Conservation (phyloP, 2,329 filamentous ascomycete genomes). For the Colletotrichum sp. region DNA sequence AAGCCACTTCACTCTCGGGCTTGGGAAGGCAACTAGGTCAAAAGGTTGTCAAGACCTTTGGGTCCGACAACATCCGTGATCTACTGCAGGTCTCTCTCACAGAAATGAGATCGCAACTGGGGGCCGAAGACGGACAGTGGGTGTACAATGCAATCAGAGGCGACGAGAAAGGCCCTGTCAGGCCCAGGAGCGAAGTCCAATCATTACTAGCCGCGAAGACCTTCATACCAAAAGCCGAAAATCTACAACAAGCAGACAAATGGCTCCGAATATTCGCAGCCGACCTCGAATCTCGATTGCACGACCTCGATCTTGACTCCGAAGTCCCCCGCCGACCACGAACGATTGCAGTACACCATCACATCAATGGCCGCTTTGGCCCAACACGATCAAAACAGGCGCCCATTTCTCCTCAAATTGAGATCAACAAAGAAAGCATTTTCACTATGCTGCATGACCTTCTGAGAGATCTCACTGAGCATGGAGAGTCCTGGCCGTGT, state of each 20-base stretch:
- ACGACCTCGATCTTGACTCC: neutral
- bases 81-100: neutral
- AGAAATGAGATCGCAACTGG: neutral
- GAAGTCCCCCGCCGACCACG: neutral
- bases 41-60: neutral
- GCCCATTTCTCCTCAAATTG: fast-evolving
- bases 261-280: neutral
- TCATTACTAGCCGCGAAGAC: neutral
- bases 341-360: neutral
- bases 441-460: neutral
- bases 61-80: neutral
- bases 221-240: neutral
- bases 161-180: neutral
- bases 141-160: neutral
- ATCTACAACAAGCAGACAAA: neutral
- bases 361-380: neutral
- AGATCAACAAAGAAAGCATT: neutral
- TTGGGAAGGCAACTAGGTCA: neutral
- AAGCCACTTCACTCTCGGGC: neutral
- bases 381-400: neutral
- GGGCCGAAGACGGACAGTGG: neutral
- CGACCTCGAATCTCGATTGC: neutral
- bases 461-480: neutral
- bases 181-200: neutral
- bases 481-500: neutral